phyloP scores from a whole-genome alignment of 192 early-diverging fungal species.

The Podila horticola region DNA sequence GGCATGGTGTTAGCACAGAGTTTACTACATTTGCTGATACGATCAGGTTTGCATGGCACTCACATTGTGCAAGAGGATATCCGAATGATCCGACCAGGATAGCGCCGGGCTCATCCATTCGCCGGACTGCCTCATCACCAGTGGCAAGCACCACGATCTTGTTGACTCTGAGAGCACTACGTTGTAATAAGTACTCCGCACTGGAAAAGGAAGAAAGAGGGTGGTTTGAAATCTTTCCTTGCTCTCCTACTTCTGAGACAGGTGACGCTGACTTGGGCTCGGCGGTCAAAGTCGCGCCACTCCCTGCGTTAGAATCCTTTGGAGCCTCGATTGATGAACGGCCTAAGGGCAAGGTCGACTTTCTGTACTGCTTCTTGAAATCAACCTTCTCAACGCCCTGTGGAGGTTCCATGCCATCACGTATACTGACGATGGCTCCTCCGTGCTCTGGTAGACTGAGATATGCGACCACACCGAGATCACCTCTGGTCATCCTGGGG shows the following conservation, averaged over 20 bases:
- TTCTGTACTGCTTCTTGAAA: constrained; percentile 31
- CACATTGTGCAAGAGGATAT: constrained; percentile 61
- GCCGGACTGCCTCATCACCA: constrained; percentile 38
- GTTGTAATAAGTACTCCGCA: constrained; percentile 73
- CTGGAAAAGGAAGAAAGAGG: constrained; percentile 18
- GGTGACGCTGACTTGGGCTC: neutral
- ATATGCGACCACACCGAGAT: constrained; percentile 46
- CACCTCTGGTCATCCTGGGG: constrained; percentile 25
- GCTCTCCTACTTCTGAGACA: neutral
- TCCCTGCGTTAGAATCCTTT: neutral
- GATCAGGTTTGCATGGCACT: neutral
- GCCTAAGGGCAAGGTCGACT: constrained; percentile 14
- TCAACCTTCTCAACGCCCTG: constrained; percentile 9
- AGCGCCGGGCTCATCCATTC: constrained; percentile 21
- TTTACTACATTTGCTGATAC: neutral
- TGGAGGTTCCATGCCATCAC: constrained; percentile 60
- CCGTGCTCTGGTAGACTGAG: constrained; percentile 74
- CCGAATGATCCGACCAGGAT: constrained; percentile 57
- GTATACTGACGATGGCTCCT: constrained; percentile 68
- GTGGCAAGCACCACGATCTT: constrained; percentile 65
- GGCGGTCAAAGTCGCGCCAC: neutral
- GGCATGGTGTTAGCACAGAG: neutral
- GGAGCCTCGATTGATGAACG: constrained; percentile 7
- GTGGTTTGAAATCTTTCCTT: constrained; percentile 5
- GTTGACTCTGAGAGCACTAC: constrained; percentile 63